These are phyloP conservation scores for Mycena polygramma DNA, from an alignment of 768 basidiomycete species.

Conservation along the genomic window DNA sequence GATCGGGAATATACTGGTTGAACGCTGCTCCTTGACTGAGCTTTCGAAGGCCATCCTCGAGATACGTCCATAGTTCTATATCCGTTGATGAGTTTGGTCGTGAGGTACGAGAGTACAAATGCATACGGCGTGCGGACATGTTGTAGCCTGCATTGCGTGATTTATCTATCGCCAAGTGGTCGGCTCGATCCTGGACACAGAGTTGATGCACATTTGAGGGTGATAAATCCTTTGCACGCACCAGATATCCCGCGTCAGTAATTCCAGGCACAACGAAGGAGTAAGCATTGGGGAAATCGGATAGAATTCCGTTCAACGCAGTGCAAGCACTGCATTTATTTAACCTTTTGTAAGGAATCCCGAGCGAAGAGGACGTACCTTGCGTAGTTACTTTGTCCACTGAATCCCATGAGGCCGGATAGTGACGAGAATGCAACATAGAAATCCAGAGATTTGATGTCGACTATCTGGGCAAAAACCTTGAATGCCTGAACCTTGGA, in stretches of 20 bases:
- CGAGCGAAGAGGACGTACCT: not conserved
- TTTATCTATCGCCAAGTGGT: too few species aligned
- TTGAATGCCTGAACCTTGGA: conserved; percentile 18
- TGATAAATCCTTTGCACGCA: not conserved
- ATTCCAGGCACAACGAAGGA: conserved; percentile 14
- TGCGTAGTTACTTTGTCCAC: conserved; percentile 18
- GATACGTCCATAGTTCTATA: not conserved
- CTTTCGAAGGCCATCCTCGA: not conserved
- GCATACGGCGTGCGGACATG: too few species aligned
- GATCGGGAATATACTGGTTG: not conserved
- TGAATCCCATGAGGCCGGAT: conserved; percentile 7
- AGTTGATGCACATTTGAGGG: too few species aligned
- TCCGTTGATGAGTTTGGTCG: too few species aligned
- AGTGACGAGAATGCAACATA: conserved; percentile 10
- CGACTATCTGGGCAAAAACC: not conserved
- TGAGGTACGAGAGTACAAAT: too few species aligned
- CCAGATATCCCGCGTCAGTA: conserved; percentile 9
- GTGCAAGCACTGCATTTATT: conserved; percentile 29
- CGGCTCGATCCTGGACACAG: too few species aligned
- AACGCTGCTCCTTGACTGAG: not conserved
- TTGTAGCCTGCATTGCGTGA: too few species aligned
- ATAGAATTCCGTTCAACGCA: conserved; percentile 5
- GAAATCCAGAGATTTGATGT: conserved; percentile 10
- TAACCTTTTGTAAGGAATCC: too few species aligned
- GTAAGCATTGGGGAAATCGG: conserved; percentile 18